Evolutionary conservation across 495 filamentous ascomycete species (phyloP).

Genomic region (Tuber melanosporum): DNA sequence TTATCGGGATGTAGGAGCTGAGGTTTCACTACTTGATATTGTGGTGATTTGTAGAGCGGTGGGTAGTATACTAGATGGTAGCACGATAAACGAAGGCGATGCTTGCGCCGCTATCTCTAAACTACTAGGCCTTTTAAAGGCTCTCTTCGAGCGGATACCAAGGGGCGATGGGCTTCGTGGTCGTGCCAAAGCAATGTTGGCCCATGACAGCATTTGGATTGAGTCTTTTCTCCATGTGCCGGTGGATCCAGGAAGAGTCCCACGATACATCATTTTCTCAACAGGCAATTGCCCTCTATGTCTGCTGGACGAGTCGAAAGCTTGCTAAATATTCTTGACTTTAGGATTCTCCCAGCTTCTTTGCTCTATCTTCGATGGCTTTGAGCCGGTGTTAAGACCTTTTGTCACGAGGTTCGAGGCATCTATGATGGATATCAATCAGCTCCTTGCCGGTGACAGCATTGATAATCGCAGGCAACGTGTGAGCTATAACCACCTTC

Average conservation of each 20-base stretch:
- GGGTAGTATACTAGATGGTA: conserved; percentile 9
- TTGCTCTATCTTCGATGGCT: conserved; percentile 10
- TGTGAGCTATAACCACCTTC: neutral
- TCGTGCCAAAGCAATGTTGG: conserved; percentile 22
- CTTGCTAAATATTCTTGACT: conserved; percentile 15
- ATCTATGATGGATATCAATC: conserved; percentile 18
- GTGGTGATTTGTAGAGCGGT: conserved; percentile 23
- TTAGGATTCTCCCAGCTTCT: conserved; percentile 32
- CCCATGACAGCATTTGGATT: conserved; percentile 5
- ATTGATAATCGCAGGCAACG: neutral
- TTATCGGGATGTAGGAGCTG: conserved; percentile 17
- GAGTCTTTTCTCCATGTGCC: conserved; percentile 17
- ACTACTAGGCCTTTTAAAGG: conserved; percentile 16
- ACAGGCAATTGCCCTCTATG: conserved; percentile 9
- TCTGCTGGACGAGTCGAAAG: neutral
- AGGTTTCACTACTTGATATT: conserved; percentile 36
- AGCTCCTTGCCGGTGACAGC: conserved; percentile 15
- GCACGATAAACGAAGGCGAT: conserved; percentile 19
- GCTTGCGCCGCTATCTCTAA: conserved; percentile 17
- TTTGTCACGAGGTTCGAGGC: conserved; percentile 15
- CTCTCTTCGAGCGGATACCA: conserved; percentile 9
- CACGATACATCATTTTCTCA: conserved; percentile 26
- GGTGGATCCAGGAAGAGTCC: conserved; percentile 4
- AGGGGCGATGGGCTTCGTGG: conserved; percentile 14
- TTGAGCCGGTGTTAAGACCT: conserved; percentile 19